Conservation (phyloP, 73 alveolate species). For the Tetrahymena borealis region DNA sequence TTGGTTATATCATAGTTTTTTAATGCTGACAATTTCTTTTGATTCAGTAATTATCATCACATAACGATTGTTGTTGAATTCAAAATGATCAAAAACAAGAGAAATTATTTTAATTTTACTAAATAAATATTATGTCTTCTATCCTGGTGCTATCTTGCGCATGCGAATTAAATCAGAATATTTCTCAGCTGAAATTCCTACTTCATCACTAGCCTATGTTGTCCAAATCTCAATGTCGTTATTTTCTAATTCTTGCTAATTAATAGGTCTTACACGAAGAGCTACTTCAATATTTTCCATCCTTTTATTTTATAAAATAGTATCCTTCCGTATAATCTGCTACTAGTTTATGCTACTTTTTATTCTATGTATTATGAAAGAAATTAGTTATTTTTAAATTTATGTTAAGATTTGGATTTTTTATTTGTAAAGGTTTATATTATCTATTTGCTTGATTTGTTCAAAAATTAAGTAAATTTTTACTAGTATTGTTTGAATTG, state of each 20-base stretch:
- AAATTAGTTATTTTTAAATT: neutral
- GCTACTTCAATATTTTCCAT: neutral
- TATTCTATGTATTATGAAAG: neutral
- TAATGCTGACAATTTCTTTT: too few relatives aligned
- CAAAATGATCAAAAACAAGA: too few relatives aligned
- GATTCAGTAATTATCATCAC: too few relatives aligned
- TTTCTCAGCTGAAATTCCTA: neutral
- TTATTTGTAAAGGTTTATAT: neutral
- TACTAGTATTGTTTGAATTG: neutral
- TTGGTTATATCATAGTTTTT: too few relatives aligned
- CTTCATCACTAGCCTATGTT: neutral
- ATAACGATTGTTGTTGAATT: neutral
- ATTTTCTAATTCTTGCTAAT: neutral
- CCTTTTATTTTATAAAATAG: neutral
- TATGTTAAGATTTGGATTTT: neutral
- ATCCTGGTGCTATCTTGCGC: neutral
- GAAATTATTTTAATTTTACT: neutral
- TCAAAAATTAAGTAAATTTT: neutral
- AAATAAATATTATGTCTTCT: neutral
- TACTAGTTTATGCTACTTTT: neutral
- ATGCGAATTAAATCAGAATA: neutral
- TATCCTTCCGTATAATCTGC: neutral
- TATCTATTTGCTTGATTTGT: neutral
- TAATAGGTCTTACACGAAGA: neutral
- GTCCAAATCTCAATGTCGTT: neutral